Conservation (phyloP, 148 eudicot species). For the Mesembryanthemum crystallinum region DNA sequence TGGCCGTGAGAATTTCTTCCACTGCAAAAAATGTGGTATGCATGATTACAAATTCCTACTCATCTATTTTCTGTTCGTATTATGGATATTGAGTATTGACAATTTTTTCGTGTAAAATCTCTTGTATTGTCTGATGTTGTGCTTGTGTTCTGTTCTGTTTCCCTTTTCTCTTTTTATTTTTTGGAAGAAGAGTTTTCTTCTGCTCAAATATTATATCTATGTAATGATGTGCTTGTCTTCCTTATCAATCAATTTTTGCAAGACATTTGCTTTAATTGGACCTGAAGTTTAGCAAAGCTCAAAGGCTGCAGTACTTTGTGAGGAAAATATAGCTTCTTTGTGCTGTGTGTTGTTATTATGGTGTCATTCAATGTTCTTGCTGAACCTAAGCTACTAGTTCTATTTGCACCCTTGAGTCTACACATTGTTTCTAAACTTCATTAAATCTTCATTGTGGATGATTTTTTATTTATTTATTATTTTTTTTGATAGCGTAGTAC, state of each 20-base stretch:
- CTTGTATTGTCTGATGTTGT: neutral
- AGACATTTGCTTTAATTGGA: neutral
- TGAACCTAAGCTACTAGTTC: neutral
- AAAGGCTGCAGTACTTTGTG: neutral
- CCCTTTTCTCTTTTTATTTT: neutral
- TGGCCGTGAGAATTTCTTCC: conserved; percentile 86
- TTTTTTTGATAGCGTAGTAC: no score
- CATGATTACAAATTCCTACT: neutral
- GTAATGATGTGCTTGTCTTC: neutral
- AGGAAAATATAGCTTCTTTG: neutral
- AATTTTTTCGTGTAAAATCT: neutral
- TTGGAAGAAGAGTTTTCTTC: neutral
- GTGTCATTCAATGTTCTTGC: neutral
- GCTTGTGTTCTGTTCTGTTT: neutral
- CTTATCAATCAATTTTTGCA: neutral
- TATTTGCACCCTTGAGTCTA: neutral
- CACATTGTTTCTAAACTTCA: neutral
- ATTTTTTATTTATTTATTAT: no score
- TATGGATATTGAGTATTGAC: neutral
- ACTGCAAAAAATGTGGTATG: conserved; percentile 97
- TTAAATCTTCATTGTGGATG: neutral
- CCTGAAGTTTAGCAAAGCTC: neutral
- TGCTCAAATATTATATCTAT: no score
- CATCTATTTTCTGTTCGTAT: neutral
- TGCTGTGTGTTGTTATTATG: neutral